A percentile compares a stretch with the other conserved stretches of the same genome.
Evolutionary conservation across 1,284 basidiomycete species (phyloP).

Genomic region (Cutaneotrichosporon sp.): DNA sequence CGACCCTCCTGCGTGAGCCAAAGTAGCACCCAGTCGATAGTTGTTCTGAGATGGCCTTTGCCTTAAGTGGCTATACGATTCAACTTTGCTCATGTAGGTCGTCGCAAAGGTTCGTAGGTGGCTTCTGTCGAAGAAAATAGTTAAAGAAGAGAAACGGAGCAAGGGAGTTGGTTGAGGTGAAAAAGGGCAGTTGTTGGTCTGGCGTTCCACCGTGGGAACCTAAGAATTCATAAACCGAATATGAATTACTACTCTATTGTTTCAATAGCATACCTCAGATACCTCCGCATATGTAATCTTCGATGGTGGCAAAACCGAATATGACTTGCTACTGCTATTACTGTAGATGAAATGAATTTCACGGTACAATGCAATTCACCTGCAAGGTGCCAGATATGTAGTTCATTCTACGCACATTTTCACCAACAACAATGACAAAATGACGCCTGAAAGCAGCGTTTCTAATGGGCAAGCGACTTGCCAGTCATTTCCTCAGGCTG

Average conservation of each 20-base stretch:
- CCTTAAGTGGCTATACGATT: slow-evolving; percentile 12
- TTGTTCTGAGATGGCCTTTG: slow-evolving; percentile 14
- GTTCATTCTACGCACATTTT: not conserved
- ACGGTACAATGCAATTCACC: too few relatives aligned
- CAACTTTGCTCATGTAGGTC: slow-evolving; percentile 8
- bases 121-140: slow-evolving; percentile 15
- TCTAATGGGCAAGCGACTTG: slow-evolving; percentile 15
- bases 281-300: too few relatives aligned
- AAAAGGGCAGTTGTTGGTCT: too few relatives aligned
- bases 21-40: slow-evolving; percentile 22
- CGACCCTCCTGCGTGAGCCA: slow-evolving; percentile 17
- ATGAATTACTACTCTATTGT: too few relatives aligned
- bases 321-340: too few relatives aligned
- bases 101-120: slow-evolving; percentile 16
- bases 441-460: too few relatives aligned
- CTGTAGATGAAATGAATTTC: too few relatives aligned
- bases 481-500: slow-evolving; percentile 33
- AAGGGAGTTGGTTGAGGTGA: not conserved
- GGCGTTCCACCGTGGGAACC: not conserved
- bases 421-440: not conserved
- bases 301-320: too few relatives aligned
- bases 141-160: slow-evolving; percentile 3
- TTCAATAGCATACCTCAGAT: too few relatives aligned
- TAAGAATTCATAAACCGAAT: too few relatives aligned
- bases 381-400: too few relatives aligned